A percentile compares a stretch with the other conserved stretches of the same genome.
phyloP scores from a whole-genome alignment of 2,329 filamentous ascomycete genomes.

The Graphium sp. region DNA sequence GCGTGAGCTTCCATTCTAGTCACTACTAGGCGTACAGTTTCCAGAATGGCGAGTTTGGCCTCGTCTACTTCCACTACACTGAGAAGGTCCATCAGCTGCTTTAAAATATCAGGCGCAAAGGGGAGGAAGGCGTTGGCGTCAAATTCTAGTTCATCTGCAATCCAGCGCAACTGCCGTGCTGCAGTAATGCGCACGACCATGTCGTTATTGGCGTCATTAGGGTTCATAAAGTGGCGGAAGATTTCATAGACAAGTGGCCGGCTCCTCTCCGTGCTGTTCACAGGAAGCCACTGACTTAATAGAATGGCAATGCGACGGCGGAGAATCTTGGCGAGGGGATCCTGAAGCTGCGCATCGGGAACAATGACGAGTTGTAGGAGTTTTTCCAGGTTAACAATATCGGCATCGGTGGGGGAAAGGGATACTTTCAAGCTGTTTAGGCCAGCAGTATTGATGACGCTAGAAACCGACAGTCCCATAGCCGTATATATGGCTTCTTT shows the following conservation, averaged over 20 bases:
- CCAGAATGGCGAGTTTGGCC: conserved; percentile 77
- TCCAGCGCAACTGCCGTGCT: conserved; percentile 63
- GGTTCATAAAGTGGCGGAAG: conserved; percentile 71
- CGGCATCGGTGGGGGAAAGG: background rate
- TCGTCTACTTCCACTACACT: conserved; percentile 67
- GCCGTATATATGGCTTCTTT: conserved; percentile 94
- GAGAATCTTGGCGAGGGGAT: conserved; percentile 57
- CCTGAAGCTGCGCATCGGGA: conserved; percentile 53
- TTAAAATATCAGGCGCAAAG: conserved; percentile 57
- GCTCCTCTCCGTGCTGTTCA: conserved; percentile 54
- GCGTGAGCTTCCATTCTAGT: conserved; percentile 64
- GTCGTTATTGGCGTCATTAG: conserved; percentile 66
- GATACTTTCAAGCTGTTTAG: too few species aligned
- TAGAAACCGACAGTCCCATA: conserved; percentile 68
- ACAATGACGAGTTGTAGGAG: conserved; percentile 64
- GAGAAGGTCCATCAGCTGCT: conserved; percentile 60
- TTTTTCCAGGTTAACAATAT: conserved; percentile 63
- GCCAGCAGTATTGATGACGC: conserved; percentile 38
- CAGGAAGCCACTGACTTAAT: conserved; percentile 74
- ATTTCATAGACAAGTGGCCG: conserved; percentile 70
- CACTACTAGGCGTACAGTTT: conserved; percentile 70
- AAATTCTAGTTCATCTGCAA: conserved; percentile 78
- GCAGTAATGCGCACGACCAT: conserved; percentile 84
- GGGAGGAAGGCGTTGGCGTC: conserved; percentile 56
- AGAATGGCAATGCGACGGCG: conserved; percentile 78